Percentiles rank a stretch among this genome's conserved stretches.
Evolutionary conservation across 2,329 filamentous ascomycete species (phyloP).

Genomic region (Laburnicola sp.): DNA sequence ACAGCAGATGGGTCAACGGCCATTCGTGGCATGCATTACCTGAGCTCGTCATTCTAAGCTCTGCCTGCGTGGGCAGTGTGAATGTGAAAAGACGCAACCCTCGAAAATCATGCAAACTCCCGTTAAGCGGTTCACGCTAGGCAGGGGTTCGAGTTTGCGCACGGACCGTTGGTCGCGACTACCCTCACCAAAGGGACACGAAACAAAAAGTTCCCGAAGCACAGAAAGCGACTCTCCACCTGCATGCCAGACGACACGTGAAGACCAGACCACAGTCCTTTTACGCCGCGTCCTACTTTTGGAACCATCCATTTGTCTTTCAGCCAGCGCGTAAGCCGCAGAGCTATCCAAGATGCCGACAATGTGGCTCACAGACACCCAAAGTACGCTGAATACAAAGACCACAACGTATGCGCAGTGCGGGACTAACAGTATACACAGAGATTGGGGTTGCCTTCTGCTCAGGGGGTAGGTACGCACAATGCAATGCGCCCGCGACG

Average conservation of each 20-base stretch:
- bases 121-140: slow-evolving; percentile 24
- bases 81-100: slow-evolving; percentile 5
- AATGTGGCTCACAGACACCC: slow-evolving; percentile 95
- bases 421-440: slow-evolving; percentile 46
- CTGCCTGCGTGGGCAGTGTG: too few species aligned
- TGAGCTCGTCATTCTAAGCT: too few species aligned
- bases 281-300: too few species aligned
- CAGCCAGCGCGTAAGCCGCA: slow-evolving; percentile 1
- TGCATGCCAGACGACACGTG: slow-evolving; percentile 9
- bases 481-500: slow-evolving; percentile 1
- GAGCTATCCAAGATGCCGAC: slow-evolving; percentile 63
- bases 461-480: slow-evolving; percentile 77
- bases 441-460: slow-evolving; percentile 98
- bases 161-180: slow-evolving; percentile 20
- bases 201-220: slow-evolving; percentile 24
- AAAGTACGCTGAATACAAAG: slow-evolving; percentile 67
- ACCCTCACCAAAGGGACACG: slow-evolving; percentile 34
- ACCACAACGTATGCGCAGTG: slow-evolving; percentile 19
- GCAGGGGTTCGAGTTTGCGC: slow-evolving; percentile 21
- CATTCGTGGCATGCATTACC: too few species aligned
- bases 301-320: not conserved
- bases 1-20: too few species aligned
- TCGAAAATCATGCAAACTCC: slow-evolving; percentile 26
- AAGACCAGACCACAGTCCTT: slow-evolving; percentile 2
- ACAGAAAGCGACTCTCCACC: slow-evolving; percentile 3